Percentiles rank a stretch among this genome's conserved stretches.
phyloP scores from a whole-genome alignment of 257 asterid species.

The Solanum ahanhuiri region DNA sequence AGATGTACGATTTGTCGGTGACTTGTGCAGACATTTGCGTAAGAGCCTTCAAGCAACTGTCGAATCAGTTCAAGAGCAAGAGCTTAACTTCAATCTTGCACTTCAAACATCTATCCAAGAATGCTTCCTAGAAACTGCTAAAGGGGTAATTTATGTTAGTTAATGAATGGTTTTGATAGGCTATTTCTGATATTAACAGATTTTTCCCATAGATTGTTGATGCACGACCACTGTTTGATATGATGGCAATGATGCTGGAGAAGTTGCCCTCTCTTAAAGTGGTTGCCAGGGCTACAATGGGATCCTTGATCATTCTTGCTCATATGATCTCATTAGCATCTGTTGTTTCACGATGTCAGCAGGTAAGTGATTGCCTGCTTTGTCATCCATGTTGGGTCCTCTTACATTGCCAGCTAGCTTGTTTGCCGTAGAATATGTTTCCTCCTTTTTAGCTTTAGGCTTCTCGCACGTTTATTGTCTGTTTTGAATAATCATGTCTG shows the following conservation, averaged over 20 bases:
- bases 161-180: neutral
- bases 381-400: neutral
- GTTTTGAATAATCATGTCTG: neutral
- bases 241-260: slow-evolving; percentile 90
- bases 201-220: slow-evolving; percentile 51
- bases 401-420: neutral
- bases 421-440: neutral
- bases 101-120: slow-evolving; percentile 73
- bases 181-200: neutral
- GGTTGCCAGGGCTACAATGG: slow-evolving; percentile 79
- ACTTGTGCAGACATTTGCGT: slow-evolving; percentile 88
- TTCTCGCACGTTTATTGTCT: neutral
- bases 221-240: slow-evolving; percentile 74
- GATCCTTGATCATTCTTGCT: slow-evolving; percentile 79
- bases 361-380: slow-evolving; percentile 30
- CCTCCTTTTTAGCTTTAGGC: neutral
- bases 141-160: slow-evolving; percentile 60
- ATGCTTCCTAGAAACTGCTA: slow-evolving; percentile 79
- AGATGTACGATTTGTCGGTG: slow-evolving; percentile 80
- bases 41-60: slow-evolving; percentile 85
- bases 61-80: slow-evolving; percentile 62
- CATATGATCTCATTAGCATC: slow-evolving; percentile 75
- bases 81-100: slow-evolving; percentile 39
- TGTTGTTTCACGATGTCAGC: slow-evolving; percentile 54
- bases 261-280: slow-evolving; percentile 64